These are phyloP conservation scores for Rhypophila decipiens DNA, from an alignment of 495 filamentous ascomycete species.

Conservation along the genomic window DNA sequence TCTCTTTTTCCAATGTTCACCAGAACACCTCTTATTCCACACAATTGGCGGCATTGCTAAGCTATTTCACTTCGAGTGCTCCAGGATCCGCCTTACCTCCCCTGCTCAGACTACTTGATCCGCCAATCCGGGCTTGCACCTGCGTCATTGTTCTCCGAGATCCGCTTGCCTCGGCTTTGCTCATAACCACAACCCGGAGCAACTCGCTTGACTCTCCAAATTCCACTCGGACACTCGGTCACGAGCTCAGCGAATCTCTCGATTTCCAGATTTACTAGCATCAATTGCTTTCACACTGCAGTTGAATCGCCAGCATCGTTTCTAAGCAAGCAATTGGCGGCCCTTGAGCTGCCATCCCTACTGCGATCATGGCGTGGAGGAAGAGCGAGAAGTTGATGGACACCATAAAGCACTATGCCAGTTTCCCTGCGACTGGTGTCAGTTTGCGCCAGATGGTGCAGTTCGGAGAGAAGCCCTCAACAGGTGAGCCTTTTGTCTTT, in stretches of 20 bases:
- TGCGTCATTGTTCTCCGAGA: constrained; percentile 10
- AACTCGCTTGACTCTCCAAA: background rate
- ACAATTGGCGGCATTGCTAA: constrained; percentile 6
- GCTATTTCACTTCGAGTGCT: background rate
- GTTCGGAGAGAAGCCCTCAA: constrained; percentile 86
- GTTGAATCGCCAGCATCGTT: no score
- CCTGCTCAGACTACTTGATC: background rate
- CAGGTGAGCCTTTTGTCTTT: constrained; percentile 48
- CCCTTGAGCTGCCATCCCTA: constrained; percentile 13
- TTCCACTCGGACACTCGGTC: background rate
- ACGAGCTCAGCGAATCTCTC: background rate
- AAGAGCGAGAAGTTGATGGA: constrained; percentile 86
- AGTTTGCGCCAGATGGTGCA: constrained; percentile 98
- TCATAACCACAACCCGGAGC: no score
- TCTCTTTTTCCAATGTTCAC: constrained; percentile 2
- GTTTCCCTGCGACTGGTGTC: constrained; percentile 94
- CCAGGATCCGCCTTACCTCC: no score
- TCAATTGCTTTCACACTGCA: no score
- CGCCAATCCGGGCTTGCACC: background rate
- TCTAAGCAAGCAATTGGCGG: constrained; percentile 26
- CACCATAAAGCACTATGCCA: constrained; percentile 97
- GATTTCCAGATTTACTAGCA: no score
- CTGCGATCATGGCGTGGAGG: constrained; percentile 74
- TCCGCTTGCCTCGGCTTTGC: constrained; percentile 23
- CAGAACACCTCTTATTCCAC: background rate